These are phyloP conservation scores for Diversispora eburnea DNA, from an alignment of 192 early-diverging fungal genomes.

Conservation along the genomic window DNA sequence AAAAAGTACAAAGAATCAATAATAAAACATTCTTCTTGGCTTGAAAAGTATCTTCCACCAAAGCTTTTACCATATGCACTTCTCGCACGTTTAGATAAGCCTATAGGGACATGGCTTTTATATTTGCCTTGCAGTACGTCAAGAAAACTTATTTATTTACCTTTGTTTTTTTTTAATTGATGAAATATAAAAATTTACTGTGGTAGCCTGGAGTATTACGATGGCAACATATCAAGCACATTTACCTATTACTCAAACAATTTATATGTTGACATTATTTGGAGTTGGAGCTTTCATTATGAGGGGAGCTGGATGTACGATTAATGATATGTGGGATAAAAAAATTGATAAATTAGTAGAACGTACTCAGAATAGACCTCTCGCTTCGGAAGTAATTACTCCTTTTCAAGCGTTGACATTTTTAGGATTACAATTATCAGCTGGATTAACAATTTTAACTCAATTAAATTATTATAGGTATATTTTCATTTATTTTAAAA, in stretches of 20 bases:
- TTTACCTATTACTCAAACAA: conserved; percentile 51
- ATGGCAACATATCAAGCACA: conserved; percentile 62
- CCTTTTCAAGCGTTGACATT: conserved; percentile 70
- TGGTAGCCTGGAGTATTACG: conserved; percentile 67
- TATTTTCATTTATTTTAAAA: background rate
- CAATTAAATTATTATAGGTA: conserved; percentile 88
- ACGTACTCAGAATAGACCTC: conserved; percentile 75
- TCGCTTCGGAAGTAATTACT: conserved; percentile 74
- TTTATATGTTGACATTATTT: conserved; percentile 74
- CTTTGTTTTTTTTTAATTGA: background rate
- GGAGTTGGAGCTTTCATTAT: conserved; percentile 82
- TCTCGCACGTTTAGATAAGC: conserved; percentile 82
- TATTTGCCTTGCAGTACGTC: conserved; percentile 79
- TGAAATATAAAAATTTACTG: conserved; percentile 15
- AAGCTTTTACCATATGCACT: conserved; percentile 66
- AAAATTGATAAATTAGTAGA: conserved; percentile 84
- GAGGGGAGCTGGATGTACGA: conserved; percentile 94
- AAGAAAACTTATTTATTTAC: background rate
- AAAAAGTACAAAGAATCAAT: conserved; percentile 9
- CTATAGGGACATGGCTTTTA: conserved; percentile 89
- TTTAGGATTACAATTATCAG: conserved; percentile 72
- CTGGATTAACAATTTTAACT: conserved; percentile 78
- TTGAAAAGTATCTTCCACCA: conserved; percentile 51
- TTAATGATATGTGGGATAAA: conserved; percentile 97
- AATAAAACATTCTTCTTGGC: conserved; percentile 27